A percentile compares a stretch with the other conserved stretches of the same genome.
Evolutionary conservation across 176 grass and related monocot species (phyloP).

Genomic region (Eragrostis nindensis): DNA sequence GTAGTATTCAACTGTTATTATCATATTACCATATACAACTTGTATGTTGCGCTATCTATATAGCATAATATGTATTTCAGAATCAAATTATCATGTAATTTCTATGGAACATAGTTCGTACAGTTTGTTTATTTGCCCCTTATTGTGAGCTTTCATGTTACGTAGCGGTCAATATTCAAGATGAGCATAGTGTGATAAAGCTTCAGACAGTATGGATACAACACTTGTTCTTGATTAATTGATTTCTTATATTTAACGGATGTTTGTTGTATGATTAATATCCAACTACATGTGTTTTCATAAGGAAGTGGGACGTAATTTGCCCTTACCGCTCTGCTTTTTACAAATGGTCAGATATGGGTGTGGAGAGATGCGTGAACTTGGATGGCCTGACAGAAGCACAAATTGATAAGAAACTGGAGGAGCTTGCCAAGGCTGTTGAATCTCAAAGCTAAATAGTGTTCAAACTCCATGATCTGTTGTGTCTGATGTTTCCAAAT

Average conservation of each 20-base stretch:
- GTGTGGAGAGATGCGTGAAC: conserved; percentile 66
- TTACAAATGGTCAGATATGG: conserved; percentile 53
- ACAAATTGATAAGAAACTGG: conserved; percentile 72
- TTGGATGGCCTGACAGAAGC: conserved; percentile 68
- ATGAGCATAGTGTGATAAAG: background rate
- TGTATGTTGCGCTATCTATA: background rate
- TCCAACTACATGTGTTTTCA: background rate
- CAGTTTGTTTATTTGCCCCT: background rate
- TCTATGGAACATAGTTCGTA: background rate
- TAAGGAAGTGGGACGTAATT: background rate
- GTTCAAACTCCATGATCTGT: background rate
- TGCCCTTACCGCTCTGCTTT: background rate
- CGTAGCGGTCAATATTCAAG: background rate
- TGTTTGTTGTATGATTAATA: background rate
- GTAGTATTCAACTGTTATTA: background rate
- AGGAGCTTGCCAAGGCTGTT: conserved; percentile 60
- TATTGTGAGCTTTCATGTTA: too few species aligned
- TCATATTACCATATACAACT: background rate
- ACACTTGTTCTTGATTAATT: background rate
- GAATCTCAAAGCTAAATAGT: conserved; percentile 24
- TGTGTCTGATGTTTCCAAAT: conserved; percentile 28
- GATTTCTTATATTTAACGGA: background rate
- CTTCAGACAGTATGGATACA: background rate
- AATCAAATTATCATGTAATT: background rate
- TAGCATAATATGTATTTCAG: background rate